These are phyloP conservation scores for Solanum raphanifolium DNA, from an alignment of 257 asterid genomes.

Conservation along the genomic window DNA sequence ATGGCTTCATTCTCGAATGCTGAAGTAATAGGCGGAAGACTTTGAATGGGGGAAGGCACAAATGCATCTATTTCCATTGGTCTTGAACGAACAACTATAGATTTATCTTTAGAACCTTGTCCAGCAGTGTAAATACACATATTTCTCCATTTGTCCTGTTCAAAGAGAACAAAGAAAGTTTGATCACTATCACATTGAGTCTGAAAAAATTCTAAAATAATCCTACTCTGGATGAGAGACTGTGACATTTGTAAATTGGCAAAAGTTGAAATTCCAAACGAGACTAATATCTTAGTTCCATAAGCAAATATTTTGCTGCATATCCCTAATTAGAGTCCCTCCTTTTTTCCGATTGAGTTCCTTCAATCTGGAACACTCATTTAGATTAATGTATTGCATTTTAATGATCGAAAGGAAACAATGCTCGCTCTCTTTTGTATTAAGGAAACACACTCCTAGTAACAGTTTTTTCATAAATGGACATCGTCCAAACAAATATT, in stretches of 20 bases:
- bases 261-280: neutral
- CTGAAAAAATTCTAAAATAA: neutral
- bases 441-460: neutral
- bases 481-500: neutral
- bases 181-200: neutral
- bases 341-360: neutral
- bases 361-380: neutral
- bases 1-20: slow-evolving; percentile 5
- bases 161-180: neutral
- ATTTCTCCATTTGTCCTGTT: slow-evolving; percentile 62
- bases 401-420: neutral
- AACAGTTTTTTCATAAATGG: neutral
- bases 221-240: neutral
- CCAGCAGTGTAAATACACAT: slow-evolving; percentile 19
- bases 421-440: neutral
- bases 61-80: slow-evolving; percentile 3
- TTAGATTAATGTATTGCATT: neutral
- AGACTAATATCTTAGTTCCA: neutral
- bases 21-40: neutral
- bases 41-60: neutral
- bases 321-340: neutral
- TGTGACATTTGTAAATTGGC: neutral
- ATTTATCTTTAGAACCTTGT: slow-evolving; percentile 22
- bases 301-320: neutral
- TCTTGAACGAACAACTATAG: slow-evolving; percentile 11